A percentile compares a stretch with the other conserved stretches of the same genome.
Conservation (phyloP, 1,139 yeast species). For the Candida tetrigidarum region DNA sequence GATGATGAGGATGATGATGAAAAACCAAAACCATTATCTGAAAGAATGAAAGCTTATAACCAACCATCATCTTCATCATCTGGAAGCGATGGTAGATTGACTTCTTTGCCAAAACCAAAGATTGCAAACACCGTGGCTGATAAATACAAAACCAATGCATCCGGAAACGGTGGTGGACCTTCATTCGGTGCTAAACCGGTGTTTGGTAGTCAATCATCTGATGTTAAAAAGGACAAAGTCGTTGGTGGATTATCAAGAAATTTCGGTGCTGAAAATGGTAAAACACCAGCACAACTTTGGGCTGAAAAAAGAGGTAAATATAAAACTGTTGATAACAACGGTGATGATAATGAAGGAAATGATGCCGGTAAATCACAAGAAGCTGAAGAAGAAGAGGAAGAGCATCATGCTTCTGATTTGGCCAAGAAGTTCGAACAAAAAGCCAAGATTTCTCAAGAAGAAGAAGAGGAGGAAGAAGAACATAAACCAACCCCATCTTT, state of each 20-base stretch:
- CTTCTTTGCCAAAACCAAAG: conserved; percentile 71
- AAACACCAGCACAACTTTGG: conserved; percentile 96
- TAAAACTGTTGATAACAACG: conserved; percentile 42
- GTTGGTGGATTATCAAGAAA: conserved; percentile 70
- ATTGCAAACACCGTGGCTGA: conserved; percentile 54
- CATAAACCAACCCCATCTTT: conserved; percentile 21
- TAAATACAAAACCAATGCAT: conserved; percentile 47
- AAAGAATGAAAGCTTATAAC: conserved; percentile 42
- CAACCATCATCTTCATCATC: conserved; percentile 15
- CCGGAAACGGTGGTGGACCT: conserved; percentile 28
- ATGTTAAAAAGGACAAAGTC: conserved; percentile 44
- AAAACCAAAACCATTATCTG: conserved; percentile 44
- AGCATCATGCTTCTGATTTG: conserved; percentile 19
- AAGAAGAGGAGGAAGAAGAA: conserved; percentile 18
- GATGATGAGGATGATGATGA: conserved; percentile 33
- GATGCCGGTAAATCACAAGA: conserved; percentile 17
- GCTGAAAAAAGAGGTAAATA: conserved; percentile 84
- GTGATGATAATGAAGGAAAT: conserved; percentile 30
- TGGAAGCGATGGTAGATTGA: conserved; percentile 45
- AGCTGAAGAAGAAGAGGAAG: conserved; percentile 9
- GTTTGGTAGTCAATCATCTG: conserved; percentile 33
- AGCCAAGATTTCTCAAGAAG: conserved; percentile 19
- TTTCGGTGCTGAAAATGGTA: conserved; percentile 75
- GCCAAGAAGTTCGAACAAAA: conserved; percentile 23
- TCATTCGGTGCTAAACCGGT: conserved; percentile 61